A percentile compares a stretch with the other conserved stretches of the same genome.
phyloP scores from a whole-genome alignment of 495 filamentous ascomycete genomes.

The Daldinia loculata region DNA sequence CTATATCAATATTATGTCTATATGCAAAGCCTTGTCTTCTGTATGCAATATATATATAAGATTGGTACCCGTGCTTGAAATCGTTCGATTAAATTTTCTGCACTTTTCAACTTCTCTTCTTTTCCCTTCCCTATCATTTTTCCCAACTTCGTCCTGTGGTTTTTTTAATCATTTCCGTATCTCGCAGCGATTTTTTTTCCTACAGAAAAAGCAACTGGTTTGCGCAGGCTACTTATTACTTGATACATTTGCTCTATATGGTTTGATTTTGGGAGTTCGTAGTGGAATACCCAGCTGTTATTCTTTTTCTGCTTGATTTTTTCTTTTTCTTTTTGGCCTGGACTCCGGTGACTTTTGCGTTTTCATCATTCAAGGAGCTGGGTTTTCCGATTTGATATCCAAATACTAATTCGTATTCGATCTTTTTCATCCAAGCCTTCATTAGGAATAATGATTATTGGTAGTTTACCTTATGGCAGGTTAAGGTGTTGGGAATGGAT shows the following conservation, averaged over 20 bases:
- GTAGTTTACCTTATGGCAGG: conserved; percentile 28
- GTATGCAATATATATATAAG: not conserved
- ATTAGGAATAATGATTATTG: conserved; percentile 14
- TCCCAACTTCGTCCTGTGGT: conserved; percentile 21
- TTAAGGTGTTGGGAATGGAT: not conserved
- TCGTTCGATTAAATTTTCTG: conserved; percentile 31
- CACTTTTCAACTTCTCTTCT: conserved; percentile 24
- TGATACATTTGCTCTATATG: not conserved
- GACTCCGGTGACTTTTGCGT: not conserved
- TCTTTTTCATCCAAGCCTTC: not conserved
- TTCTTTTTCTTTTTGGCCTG: not conserved
- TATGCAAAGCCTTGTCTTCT: not conserved
- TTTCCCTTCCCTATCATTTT: not conserved
- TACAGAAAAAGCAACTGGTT: not conserved
- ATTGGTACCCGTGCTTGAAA: conserved; percentile 10
- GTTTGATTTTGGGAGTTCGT: conserved; percentile 30
- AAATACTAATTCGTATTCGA: conserved; percentile 11
- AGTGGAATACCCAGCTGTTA: conserved; percentile 34
- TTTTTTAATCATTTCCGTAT: not conserved
- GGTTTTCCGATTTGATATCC: conserved; percentile 5
- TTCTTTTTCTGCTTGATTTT: conserved; percentile 16
- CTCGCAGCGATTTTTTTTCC: not conserved
- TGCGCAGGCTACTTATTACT: not conserved
- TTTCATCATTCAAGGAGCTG: not conserved
- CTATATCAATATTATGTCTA: not conserved